phyloP scores from a whole-genome alignment of 441 rosid species.

The Omphalea diandra region DNA sequence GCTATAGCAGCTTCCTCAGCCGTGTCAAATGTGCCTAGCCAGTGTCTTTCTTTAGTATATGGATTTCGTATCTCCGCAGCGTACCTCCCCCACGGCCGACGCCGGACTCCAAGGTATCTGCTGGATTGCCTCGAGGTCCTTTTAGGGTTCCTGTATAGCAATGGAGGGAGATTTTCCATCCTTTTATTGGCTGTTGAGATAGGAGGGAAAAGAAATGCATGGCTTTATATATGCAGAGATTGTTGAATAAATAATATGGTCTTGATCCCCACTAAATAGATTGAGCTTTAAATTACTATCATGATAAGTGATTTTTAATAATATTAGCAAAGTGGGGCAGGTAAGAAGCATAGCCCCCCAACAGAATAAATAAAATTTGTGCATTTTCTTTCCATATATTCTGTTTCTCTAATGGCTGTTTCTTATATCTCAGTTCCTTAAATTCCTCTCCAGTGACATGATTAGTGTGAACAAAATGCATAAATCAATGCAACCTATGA shows the following conservation, averaged over 20 bases:
- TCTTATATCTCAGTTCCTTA: conserved; percentile 14
- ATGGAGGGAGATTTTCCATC: conserved; percentile 29
- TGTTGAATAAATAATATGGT: not conserved
- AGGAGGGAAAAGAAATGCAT: not conserved
- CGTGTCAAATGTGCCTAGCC: conserved; percentile 36
- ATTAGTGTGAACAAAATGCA: conserved; percentile 24
- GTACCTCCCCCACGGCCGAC: conserved; percentile 33
- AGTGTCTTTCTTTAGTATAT: conserved; percentile 27
- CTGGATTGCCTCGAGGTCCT: conserved; percentile 32
- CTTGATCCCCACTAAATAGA: not conserved
- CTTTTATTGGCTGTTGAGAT: not conserved
- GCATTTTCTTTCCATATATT: not conserved
- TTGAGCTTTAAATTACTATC: not conserved
- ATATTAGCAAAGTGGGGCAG: conserved; percentile 22
- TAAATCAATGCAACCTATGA: conserved; percentile 21
- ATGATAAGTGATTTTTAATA: not conserved
- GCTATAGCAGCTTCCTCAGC: conserved; percentile 38
- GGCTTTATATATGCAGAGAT: conserved; percentile 11
- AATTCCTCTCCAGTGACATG: conserved; percentile 20
- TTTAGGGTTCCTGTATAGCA: conserved; percentile 27
- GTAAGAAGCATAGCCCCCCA: conserved; percentile 13
- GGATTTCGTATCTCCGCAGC: conserved; percentile 32
- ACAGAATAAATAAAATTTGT: not conserved
- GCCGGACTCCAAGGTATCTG: conserved; percentile 28
- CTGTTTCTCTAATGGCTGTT: conserved; percentile 19